Conservation (phyloP, 306 rosid species). For the Trifolium fragiferum region DNA sequence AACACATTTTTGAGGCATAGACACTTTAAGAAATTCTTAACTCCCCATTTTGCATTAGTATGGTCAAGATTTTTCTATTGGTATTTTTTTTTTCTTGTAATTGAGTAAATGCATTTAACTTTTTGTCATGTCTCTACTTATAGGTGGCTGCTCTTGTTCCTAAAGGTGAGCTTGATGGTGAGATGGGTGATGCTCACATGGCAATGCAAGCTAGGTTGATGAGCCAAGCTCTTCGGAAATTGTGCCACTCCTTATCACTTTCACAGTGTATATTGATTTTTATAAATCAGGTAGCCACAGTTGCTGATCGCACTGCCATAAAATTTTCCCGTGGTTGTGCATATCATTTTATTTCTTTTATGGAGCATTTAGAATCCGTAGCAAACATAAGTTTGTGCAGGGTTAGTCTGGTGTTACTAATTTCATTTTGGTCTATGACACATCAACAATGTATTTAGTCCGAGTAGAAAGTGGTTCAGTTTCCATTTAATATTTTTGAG, state of each 20-base stretch:
- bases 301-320: slow-evolving; percentile 27
- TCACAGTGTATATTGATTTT: slow-evolving; percentile 79
- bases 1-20: background rate
- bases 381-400: background rate
- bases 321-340: background rate
- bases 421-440: slow-evolving; percentile 8
- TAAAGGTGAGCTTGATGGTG: slow-evolving; percentile 93
- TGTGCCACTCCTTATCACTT: slow-evolving; percentile 86
- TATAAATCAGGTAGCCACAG: slow-evolving; percentile 76
- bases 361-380: background rate
- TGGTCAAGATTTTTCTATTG: slow-evolving; percentile 1
- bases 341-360: background rate
- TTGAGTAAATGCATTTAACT: slow-evolving; percentile 8
- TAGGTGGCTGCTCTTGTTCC: slow-evolving; percentile 99
- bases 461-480: no score
- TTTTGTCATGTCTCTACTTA: slow-evolving; percentile 40
- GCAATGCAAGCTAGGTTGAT: slow-evolving; percentile 99
- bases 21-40: no score
- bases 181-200: slow-evolving; percentile 96
- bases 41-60: background rate
- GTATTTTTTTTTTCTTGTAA: slow-evolving; percentile 32
- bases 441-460: no score
- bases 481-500: no score
- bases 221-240: slow-evolving; percentile 94
- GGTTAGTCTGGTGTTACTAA: background rate